A percentile compares a stretch with the other conserved stretches of the same genome.
Conservation (phyloP, 176 grass and related monocot genomes). For the Oryza australiensis region DNA sequence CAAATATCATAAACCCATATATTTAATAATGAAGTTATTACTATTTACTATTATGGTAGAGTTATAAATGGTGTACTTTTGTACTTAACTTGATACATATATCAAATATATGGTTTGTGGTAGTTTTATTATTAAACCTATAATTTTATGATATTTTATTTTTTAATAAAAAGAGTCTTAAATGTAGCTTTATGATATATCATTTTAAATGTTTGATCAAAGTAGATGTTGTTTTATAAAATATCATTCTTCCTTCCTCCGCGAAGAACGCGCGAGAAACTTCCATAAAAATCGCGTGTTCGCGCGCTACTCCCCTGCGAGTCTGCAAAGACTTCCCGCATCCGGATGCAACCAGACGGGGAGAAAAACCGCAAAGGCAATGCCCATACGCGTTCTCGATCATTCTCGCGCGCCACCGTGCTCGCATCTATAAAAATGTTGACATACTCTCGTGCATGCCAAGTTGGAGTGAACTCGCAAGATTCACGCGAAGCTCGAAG, state of each 20-base stretch:
- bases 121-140: too few species aligned
- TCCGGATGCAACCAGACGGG: slow-evolving; percentile 21
- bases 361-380: not conserved
- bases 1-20: too few species aligned
- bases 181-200: too few species aligned
- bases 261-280: not conserved
- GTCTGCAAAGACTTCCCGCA: not conserved
- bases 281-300: slow-evolving; percentile 4
- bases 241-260: not conserved
- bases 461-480: not conserved
- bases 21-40: too few species aligned
- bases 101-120: too few species aligned
- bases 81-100: too few species aligned
- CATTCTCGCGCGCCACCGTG: not conserved
- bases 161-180: too few species aligned
- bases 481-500: not conserved
- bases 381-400: slow-evolving; percentile 1
- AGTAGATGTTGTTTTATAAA: too few species aligned
- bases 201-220: too few species aligned
- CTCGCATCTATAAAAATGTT: slow-evolving; percentile 8
- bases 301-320: not conserved
- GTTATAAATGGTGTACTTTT: too few species aligned
- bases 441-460: not conserved
- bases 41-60: too few species aligned
- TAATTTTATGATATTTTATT: too few species aligned